Percentiles rank a stretch among this genome's conserved stretches.
Conservation (phyloP, 2,329 filamentous ascomycete genomes). For the Zasmidium cellare region DNA sequence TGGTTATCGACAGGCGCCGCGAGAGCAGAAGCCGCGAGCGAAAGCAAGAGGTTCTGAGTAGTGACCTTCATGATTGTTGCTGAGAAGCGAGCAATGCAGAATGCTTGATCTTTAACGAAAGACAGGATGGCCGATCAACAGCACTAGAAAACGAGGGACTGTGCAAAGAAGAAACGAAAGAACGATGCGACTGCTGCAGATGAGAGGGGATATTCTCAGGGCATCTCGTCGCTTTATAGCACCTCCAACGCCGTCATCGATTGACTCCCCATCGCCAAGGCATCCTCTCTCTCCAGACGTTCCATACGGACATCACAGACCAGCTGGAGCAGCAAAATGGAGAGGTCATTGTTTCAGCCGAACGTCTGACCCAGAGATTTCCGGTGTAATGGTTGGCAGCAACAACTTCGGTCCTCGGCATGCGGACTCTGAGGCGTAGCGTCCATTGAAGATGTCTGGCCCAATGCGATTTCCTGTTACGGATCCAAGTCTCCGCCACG, state of each 20-base stretch:
- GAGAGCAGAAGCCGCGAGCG: slow-evolving; percentile 9
- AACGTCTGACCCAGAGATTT: background rate
- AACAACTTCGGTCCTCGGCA: background rate
- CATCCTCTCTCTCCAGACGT: background rate
- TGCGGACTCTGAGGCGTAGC: background rate
- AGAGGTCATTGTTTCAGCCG: background rate
- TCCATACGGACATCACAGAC: background rate
- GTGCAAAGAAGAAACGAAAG: background rate
- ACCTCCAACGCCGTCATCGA: background rate
- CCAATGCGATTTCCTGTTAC: background rate
- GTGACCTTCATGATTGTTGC: slow-evolving; percentile 14
- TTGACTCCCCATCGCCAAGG: background rate
- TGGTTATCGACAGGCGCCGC: slow-evolving; percentile 19
- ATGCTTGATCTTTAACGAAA: background rate
- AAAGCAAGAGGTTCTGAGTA: slow-evolving; percentile 7
- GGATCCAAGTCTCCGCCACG: background rate
- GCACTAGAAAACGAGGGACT: background rate
- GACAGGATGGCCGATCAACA: background rate
- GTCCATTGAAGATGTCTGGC: background rate
- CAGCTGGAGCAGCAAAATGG: background rate
- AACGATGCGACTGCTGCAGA: background rate
- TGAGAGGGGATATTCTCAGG: background rate
- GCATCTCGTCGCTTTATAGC: background rate
- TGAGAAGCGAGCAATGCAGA: background rate
- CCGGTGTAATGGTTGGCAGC: background rate